Evolutionary conservation across 176 grass and related monocot species (phyloP), one percentile per base, ranked within the genome.

Genomic region (Tuctoria greenei): DNA sequence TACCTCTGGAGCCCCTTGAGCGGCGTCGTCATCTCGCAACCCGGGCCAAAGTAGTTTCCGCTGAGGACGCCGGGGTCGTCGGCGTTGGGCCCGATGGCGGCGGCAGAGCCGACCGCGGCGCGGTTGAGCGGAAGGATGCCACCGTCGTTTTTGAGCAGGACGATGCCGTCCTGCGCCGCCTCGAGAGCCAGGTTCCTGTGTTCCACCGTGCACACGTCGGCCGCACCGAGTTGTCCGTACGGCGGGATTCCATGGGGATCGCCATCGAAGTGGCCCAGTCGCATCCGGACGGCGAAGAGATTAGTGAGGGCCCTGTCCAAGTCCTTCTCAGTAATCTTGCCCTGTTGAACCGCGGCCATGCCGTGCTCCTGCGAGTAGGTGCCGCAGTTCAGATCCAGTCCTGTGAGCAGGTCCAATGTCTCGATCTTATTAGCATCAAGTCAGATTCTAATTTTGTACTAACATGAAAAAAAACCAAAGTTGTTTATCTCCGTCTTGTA

Each of bases 181-280:
- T 93, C 75, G 10, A 90, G 71, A 20, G 93, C 81, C 12, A 93
- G 69, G 42, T 49, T n/a, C 63, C 58, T 76, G 86, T 97, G 90
- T 6, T 73, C 81, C 0, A 71, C 49, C 1, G 90, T 71, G 66
- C 93, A 93, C 2, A 97, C 83, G 44, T 93, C 63, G 0, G 25
- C 20, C 6, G 79, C 76, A 26, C 83, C 80, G 2, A 97, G 81
- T 3, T 10, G 15, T 9, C 93, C 84, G 56, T 93, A 93, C 6
- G 26, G 8, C 5, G 26, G 5, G 43, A 40, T 50, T 17, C 77
- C 55, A 3, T 69, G 12, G 0, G 93, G 90, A 71, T 89, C 84
- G 5, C 93, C 90, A 25, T 97, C 61, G 79, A 97, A 97, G 83
- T 89, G 88, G 1, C 93, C 90, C 0, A 93, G 88, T 0, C 90